phyloP scores from a whole-genome alignment of 345 rosid genomes.

The Populus pruinosa region DNA sequence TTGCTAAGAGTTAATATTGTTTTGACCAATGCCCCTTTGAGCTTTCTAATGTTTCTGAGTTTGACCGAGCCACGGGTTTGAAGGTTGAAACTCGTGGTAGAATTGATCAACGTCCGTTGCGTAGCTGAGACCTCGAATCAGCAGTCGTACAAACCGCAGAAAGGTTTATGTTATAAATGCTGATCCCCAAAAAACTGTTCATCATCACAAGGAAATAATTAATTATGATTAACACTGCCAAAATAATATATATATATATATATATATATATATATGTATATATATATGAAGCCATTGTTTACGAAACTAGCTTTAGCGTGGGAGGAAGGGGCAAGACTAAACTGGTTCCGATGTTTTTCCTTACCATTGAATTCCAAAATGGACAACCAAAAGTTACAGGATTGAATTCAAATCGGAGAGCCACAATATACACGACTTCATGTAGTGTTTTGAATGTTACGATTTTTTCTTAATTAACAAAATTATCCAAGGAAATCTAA shows the following conservation, averaged over 20 bases:
- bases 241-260: too few relatives aligned
- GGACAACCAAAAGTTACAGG: not conserved
- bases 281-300: too few relatives aligned
- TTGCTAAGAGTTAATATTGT: not conserved
- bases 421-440: not conserved
- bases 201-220: too few relatives aligned
- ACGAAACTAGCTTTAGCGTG: not conserved
- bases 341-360: not conserved
- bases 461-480: not conserved
- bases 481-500: too few relatives aligned
- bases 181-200: not conserved
- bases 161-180: not conserved
- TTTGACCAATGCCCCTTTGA: not conserved
- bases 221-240: too few relatives aligned
- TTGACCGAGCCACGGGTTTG: constrained; percentile 4
- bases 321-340: not conserved
- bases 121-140: not conserved
- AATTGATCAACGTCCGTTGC: not conserved
- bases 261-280: too few relatives aligned
- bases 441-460: not conserved
- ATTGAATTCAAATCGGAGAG: not conserved
- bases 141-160: not conserved
- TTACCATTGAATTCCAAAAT: not conserved
- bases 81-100: not conserved
- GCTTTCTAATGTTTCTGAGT: not conserved